Evolutionary conservation across 139 green algal genomes (phyloP), one percentile per base, ranked within the genome.

Genomic region (Chlorella sp.): DNA sequence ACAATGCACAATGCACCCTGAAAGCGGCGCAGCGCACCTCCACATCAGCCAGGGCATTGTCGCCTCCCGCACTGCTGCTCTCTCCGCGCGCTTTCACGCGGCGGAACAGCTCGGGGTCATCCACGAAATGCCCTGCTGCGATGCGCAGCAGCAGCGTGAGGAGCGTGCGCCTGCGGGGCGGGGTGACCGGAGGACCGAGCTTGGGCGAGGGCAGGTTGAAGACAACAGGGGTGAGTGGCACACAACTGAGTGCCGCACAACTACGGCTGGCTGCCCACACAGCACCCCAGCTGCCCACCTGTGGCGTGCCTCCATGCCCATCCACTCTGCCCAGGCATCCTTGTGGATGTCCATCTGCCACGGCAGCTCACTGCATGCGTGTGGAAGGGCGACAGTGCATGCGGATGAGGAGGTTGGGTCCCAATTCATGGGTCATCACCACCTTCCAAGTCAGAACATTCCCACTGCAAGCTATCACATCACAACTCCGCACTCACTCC

Each of bases 101-200:
- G 9, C 34, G n/a, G 55, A 32, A 26, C 30, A 47, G 47, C 16
- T 56, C 65, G 30, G 74, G 51, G 51, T 70, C 75, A 4, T 62
- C 6, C 30, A 38, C 75, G 39, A 82, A 70, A 0, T 16, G 55
- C 11, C 75, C 75, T 11, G 75, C 56, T 11, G 47, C 75, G 2
- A 71, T 34, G 56, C 75, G 75, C 75, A 82, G 75, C 56, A 82
- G 56, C 56, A 82, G 75, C 34, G 63, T 39, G 36, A 82, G 75
- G 57, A 82, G 56, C 34, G 36, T 13, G 34, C 57, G 75, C 75
- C 75, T 82, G 75, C 57, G 23, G 28, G 7, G 17, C 9, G 7
- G 9, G 44, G 41, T 1, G 13, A 23, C 12, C 65, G 18, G 2
- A 30, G 3, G 6, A 67, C 21, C 20, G 21, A 32, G 60, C 32